A percentile compares a stretch with the other conserved stretches of the same genome.
Conservation (phyloP, 106 monocot species). For the Dactylorhiza incarnata region DNA sequence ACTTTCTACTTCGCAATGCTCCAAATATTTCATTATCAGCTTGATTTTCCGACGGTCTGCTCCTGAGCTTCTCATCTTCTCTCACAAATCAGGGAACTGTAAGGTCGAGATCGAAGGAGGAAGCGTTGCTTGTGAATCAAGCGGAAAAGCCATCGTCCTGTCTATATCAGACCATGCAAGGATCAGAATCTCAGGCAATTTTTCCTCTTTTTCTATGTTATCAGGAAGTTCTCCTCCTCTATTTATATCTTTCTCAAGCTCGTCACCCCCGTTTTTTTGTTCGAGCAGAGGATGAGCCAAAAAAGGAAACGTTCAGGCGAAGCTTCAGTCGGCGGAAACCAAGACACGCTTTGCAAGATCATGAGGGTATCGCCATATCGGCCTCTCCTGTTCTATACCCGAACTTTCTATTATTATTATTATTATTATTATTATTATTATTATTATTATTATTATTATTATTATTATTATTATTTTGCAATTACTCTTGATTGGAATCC, state of each 20-base stretch:
- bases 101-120: slow-evolving; percentile 34
- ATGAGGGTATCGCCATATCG: neutral
- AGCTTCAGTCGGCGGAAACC: neutral
- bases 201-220: neutral
- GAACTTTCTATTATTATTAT: neutral
- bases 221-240: neutral
- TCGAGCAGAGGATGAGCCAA: slow-evolving; percentile 13
- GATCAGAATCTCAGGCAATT: slow-evolving; percentile 32
- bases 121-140: slow-evolving; percentile 10
- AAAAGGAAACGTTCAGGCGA: neutral
- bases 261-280: neutral
- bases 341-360: neutral
- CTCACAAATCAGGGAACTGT: slow-evolving; percentile 36
- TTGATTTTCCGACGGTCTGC: neutral
- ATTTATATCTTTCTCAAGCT: no score
- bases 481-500: no score
- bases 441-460: no score
- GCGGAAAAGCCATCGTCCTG: slow-evolving; percentile 19
- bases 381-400: neutral
- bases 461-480: no score
- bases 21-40: neutral
- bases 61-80: neutral
- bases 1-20: neutral
- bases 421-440: no score
- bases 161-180: slow-evolving; percentile 20